Base-by-base conservation (phyloP, 139 green algal species). In the Chlorella sp. region DNA sequence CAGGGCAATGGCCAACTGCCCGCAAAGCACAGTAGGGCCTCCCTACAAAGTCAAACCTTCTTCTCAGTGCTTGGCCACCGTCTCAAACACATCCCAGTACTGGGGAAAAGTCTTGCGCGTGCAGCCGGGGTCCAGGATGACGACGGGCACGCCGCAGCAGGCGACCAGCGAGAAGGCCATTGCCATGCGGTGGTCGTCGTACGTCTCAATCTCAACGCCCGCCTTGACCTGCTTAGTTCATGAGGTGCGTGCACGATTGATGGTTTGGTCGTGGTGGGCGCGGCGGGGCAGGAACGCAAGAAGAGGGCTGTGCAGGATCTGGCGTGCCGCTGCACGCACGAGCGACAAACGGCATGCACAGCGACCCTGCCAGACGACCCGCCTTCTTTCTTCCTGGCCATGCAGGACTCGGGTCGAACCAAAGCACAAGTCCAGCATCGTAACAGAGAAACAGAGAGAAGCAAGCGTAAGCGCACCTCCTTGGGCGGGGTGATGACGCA, bases 141-240 rank as follows among this genome's bases (percentile, higher is more conserved):
- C 72, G 70, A 82, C 80, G 28, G 92, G 86, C 73, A 91, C 91
- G 60, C 92, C 95, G 34, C 90, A 92, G 60, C 93, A 95, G 11
- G 95, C 90, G 46, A 89, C 95, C 54, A 98, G 84, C 2, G 91
- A 90, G 87, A 98, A 98, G 9, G 96, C 95, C 96, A 98, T 98
- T 73, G 96, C 96, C 96, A 98, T 98, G 73, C 96, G 91, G 90
- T 98, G 96, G 90, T 98, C 96, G 86, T 98, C 96, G 86, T 98
- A 98, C 43, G 79, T 84, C 64, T 84, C 79, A 51, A 84, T 84
- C 32, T 34, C 38, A 1, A 84, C 64, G 30, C 24, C 24, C 8
- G 79, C 44, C 43, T 75, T 76, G 44, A 84, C 44, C 77, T 83
- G 60, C 8, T 24, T 7, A 41, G n/a, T 24, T n/a, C 28, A 36